phyloP scores from a whole-genome alignment of 164 flowering plant species.

The Paratinospora sagittata region DNA sequence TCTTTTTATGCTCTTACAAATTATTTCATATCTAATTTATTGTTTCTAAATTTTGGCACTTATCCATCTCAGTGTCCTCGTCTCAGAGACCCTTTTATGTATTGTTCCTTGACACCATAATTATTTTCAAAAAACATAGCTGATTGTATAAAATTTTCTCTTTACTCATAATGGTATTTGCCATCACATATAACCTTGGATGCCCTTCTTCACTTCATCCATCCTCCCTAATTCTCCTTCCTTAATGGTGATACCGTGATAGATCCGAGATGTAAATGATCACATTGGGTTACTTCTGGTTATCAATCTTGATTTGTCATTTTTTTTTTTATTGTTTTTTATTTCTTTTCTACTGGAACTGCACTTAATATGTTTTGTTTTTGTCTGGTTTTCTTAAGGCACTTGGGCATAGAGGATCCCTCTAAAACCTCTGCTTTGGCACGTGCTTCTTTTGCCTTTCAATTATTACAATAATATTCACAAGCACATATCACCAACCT shows the following conservation, averaged over 20 bases:
- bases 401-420: no score
- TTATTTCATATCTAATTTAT: background rate
- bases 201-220: background rate
- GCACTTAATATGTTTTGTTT: background rate
- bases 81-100: no score
- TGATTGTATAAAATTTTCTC: no score
- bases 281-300: background rate
- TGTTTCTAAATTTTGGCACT: background rate
- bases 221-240: background rate
- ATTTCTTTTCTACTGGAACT: background rate
- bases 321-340: background rate
- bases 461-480: no score
- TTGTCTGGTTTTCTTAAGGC: no score
- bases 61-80: no score
- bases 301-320: background rate
- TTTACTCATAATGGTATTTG: background rate
- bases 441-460: no score
- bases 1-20: background rate
- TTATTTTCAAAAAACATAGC: no score
- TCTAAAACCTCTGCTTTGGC: no score
- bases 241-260: background rate
- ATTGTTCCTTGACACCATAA: no score
- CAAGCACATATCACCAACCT: no score
- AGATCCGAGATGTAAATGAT: background rate
- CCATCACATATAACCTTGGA: background rate